A percentile compares a stretch with the other conserved stretches of the same genome.
phyloP scores from a whole-genome alignment of 805 yeast species.

The Yamadazyma laniorum region DNA sequence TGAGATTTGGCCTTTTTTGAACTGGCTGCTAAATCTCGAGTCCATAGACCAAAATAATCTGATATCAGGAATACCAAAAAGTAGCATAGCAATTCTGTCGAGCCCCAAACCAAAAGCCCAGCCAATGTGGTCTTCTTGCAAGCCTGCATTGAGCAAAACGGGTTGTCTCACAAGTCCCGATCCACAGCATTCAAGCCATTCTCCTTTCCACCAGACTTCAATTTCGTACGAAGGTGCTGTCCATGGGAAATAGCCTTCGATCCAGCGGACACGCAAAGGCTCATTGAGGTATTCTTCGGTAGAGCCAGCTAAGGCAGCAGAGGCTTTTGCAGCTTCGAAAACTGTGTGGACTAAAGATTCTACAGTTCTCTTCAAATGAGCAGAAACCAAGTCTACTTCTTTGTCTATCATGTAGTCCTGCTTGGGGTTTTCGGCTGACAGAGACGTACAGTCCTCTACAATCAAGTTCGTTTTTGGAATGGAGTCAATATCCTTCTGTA shows the following conservation, averaged over 20 bases:
- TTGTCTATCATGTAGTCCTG: constrained; percentile 70
- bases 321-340: constrained; percentile 65
- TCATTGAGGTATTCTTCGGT: constrained; percentile 57
- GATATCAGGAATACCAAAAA: constrained; percentile 94
- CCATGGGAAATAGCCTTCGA: constrained; percentile 96
- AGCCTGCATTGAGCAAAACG: constrained; percentile 72
- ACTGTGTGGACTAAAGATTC: constrained; percentile 82
- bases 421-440: constrained; percentile 61
- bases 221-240: constrained; percentile 98
- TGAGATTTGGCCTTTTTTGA: constrained; percentile 58
- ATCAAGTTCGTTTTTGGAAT: constrained; percentile 68
- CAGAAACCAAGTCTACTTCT: constrained; percentile 67
- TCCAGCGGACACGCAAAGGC: constrained; percentile 89
- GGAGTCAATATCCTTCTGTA: constrained; percentile 52
- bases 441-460: constrained; percentile 65
- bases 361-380: constrained; percentile 81
- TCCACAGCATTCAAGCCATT: constrained; percentile 97
- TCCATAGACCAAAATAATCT: constrained; percentile 89
- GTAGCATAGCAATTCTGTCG: constrained; percentile 92
- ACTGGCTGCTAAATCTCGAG: constrained; percentile 73
- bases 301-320: constrained; percentile 61
- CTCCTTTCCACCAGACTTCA: constrained; percentile 98
- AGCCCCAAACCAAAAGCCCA: constrained; percentile 99
- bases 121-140: constrained; percentile 60
- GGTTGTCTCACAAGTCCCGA: constrained; percentile 86